A percentile compares a stretch with the other conserved stretches of the same genome.
Evolutionary conservation across 2,329 filamentous ascomycete species (phyloP).

Genomic region (Cytospora piceae): DNA sequence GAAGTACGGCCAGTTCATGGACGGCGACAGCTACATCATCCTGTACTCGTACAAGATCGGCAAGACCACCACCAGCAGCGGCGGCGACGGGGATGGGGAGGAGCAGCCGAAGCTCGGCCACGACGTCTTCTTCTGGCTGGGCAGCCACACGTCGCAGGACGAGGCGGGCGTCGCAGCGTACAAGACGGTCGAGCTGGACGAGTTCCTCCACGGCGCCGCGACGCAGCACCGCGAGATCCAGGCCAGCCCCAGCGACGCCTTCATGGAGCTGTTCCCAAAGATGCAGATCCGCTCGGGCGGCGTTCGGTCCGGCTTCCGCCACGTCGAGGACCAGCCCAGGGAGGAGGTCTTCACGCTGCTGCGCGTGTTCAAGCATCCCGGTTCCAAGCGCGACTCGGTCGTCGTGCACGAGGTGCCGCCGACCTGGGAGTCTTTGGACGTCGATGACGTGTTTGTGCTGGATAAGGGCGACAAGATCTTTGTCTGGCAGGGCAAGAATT

Average conservation of each 20-base stretch:
- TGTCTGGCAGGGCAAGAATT: conserved; percentile 69
- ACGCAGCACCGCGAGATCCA: conserved; percentile 70
- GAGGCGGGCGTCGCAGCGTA: conserved; percentile 71
- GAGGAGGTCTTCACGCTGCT: conserved; percentile 56
- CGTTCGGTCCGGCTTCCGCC: conserved; percentile 64
- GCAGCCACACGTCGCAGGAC: conserved; percentile 66
- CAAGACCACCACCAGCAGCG: conserved; percentile 30
- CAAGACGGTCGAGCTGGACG: conserved; percentile 72
- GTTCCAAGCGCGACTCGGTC: conserved; percentile 50
- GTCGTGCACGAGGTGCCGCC: conserved; percentile 68
- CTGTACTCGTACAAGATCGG: conserved; percentile 62
- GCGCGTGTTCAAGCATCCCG: conserved; percentile 65
- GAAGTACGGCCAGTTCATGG: conserved; percentile 63
- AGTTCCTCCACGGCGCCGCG: conserved; percentile 64
- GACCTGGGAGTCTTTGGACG: conserved; percentile 64
- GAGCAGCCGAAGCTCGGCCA: conserved; percentile 53
- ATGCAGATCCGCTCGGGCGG: conserved; percentile 65
- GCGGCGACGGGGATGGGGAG: conserved; percentile 16
- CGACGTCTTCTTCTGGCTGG: conserved; percentile 74
- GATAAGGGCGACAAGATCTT: conserved; percentile 67
- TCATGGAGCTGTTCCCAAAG: conserved; percentile 62
- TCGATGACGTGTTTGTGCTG: conserved; percentile 67
- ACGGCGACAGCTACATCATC: conserved; percentile 71
- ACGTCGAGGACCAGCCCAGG: conserved; percentile 55
- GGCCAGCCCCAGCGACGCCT: conserved; percentile 60